Evolutionary conservation across 2,329 filamentous ascomycete genomes (phyloP).

Genomic region (Daldinia sp.): DNA sequence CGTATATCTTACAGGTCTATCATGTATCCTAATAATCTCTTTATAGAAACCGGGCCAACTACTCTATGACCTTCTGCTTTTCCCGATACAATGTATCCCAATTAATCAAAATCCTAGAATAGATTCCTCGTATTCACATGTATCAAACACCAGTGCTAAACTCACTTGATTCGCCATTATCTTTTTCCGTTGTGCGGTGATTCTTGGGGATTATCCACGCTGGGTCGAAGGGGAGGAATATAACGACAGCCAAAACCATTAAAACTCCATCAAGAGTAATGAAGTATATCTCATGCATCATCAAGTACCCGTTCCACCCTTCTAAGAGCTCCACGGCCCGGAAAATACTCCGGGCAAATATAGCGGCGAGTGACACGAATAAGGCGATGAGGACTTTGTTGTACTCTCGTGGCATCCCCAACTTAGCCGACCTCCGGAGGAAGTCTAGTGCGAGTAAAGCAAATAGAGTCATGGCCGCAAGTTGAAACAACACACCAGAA

Average conservation of each 20-base stretch:
- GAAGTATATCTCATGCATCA: slow-evolving; percentile 63
- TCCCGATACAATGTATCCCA: no score
- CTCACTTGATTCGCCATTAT: slow-evolving; percentile 20
- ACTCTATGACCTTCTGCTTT: no score
- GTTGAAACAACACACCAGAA: slow-evolving; percentile 63
- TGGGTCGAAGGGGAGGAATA: slow-evolving; percentile 61
- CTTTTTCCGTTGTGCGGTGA: neutral
- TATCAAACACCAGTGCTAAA: slow-evolving; percentile 18
- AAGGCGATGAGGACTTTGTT: slow-evolving; percentile 53
- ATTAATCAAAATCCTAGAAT: neutral
- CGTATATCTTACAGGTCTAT: no score
- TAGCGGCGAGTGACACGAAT: slow-evolving; percentile 57
- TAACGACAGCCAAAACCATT: slow-evolving; percentile 60
- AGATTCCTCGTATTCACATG: neutral
- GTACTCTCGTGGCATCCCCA: slow-evolving; percentile 49
- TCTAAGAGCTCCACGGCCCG: slow-evolving; percentile 63
- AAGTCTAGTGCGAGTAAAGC: slow-evolving; percentile 56
- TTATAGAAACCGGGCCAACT: no score
- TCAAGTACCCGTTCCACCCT: slow-evolving; percentile 63
- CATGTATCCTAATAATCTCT: no score
- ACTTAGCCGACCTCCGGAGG: slow-evolving; percentile 51
- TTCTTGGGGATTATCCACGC: slow-evolving; percentile 28
- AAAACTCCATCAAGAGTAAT: slow-evolving; percentile 62
- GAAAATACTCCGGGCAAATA: slow-evolving; percentile 63
- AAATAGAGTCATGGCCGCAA: slow-evolving; percentile 62